Evolutionary conservation across 78 protist species (phyloP), one percentile per base, ranked within the genome.

Genomic region (slime mould (Dictyostelium discoideum)): DNA sequence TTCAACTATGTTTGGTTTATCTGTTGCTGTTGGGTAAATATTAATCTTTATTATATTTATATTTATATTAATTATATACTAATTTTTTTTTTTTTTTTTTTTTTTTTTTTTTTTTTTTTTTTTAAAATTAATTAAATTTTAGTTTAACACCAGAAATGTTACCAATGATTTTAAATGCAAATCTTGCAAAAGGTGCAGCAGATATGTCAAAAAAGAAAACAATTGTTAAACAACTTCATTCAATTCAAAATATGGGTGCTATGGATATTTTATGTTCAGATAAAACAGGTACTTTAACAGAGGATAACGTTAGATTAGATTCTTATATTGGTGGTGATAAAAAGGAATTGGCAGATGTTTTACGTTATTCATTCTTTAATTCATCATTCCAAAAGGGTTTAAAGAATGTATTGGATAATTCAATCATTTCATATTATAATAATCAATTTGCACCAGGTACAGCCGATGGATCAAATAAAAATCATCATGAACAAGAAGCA

Each of bases 201-300:
- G 95, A 90, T 82, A 90, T 90, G 95, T 90, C 95, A 24, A 90
- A 82, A 69, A 90, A 83, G 32, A 90, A 90, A 63, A 90, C 95
- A 8, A 90, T 90, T 54, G 95, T 90, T 5, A 90, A 90, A 72
- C 95, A 90, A 90, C 54, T 90, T 5, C 77, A 77, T 90, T 90
- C 95, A 80, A 90, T 90, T 54, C 95, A 90, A 90, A 90, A 90
- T 82, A 90, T 90, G 95, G 95, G 95, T 82, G 95, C 95, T 13
- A 90, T 90, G 95, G 88, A 90, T 90, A 42, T 90, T 11, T 82
- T 90, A 24, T 90, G 95, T 82, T 90, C 95, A 80, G 95, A 90
- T 73, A 90, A 90, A 14, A 90, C 95, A 22, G 95, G 95, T 82
- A 90, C 95, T n/a, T 90, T 90, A 26, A 90, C 95, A 46, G 95